Percentiles rank a stretch among this genome's conserved stretches.
Conservation (phyloP, 2,329 filamentous ascomycete genomes). For the Arthroderma uncinatum region DNA sequence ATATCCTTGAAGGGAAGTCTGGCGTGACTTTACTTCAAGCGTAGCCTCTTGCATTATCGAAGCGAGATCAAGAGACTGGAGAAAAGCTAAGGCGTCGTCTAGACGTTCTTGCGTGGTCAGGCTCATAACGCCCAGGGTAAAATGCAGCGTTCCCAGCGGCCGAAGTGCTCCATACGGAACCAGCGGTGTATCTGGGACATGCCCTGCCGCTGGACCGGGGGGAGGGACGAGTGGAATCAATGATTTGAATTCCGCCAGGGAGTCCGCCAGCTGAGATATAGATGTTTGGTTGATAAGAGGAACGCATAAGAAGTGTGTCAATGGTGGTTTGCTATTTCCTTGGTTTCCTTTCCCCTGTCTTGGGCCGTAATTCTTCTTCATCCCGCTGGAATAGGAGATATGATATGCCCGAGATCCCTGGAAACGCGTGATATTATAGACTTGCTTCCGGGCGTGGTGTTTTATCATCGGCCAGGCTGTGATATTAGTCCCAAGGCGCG, state of each 20-base stretch:
- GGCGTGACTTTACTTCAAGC: constrained; percentile 22
- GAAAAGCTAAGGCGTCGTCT: constrained; percentile 35
- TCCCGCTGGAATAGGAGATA: not conserved
- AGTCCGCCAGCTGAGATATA: constrained; percentile 52
- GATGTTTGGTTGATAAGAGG: constrained; percentile 54
- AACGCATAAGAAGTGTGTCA: constrained; percentile 39
- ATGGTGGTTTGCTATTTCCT: constrained; percentile 17
- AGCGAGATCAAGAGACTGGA: constrained; percentile 38
- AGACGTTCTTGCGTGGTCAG: constrained; percentile 45
- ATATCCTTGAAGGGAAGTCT: not conserved
- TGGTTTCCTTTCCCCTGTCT: not conserved
- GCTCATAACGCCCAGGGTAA: constrained; percentile 80
- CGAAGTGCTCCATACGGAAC: constrained; percentile 59
- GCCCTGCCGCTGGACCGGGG: constrained; percentile 17
- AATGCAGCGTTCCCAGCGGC: constrained; percentile 68
- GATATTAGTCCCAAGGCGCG: not conserved
- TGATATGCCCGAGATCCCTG: not conserved
- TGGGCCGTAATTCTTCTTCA: not conserved
- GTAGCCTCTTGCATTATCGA: constrained; percentile 28
- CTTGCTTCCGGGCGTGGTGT: not conserved
- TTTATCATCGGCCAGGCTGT: not conserved
- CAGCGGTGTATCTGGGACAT: constrained; percentile 29
- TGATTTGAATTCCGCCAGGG: constrained; percentile 50
- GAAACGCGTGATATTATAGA: not conserved
- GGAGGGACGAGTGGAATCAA: constrained; percentile 35